Conservation (phyloP, 768 basidiomycete species). For the Auricularia auricula-judae region DNA sequence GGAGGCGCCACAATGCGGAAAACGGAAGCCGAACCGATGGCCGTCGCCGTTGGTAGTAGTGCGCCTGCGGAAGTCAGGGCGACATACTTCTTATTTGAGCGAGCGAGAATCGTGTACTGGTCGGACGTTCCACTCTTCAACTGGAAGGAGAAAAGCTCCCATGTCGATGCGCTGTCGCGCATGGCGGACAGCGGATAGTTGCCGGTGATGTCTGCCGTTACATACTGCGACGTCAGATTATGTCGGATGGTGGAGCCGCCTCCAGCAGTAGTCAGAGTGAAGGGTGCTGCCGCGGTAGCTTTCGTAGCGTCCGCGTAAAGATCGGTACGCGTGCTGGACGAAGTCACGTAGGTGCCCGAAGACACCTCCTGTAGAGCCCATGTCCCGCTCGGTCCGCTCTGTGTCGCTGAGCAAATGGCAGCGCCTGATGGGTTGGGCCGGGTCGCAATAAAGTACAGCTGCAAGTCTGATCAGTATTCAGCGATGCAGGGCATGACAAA, state of each 20-base stretch:
- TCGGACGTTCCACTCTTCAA: neutral
- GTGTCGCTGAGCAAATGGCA: conserved; percentile 15
- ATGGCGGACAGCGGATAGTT: conserved; percentile 19
- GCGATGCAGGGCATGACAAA: neutral
- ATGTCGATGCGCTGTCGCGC: conserved; percentile 17
- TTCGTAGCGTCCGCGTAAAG: conserved; percentile 15
- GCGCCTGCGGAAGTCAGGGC: neutral
- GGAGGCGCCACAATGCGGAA: neutral
- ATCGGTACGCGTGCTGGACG: conserved; percentile 11
- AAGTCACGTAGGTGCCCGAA: conserved; percentile 16
- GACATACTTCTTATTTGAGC: neutral
- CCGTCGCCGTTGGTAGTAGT: neutral
- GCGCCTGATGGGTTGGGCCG: conserved; percentile 17
- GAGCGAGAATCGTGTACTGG: neutral
- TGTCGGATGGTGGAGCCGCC: conserved; percentile 21
- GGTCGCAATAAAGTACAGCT: conserved; percentile 22
- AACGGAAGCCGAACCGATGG: neutral
- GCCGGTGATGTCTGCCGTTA: conserved; percentile 22
- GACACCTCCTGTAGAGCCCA: conserved; percentile 19
- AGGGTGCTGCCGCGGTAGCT: conserved; percentile 14
- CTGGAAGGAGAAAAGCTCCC: conserved; percentile 11
- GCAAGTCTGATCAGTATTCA: neutral
- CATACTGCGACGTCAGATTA: conserved; percentile 16
- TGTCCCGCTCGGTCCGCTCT: conserved; percentile 19
- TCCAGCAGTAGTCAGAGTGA: conserved; percentile 20